These are phyloP conservation scores for Cyclotella cryptica DNA, from an alignment of 108 stramenopile species.

Conservation along the genomic window DNA sequence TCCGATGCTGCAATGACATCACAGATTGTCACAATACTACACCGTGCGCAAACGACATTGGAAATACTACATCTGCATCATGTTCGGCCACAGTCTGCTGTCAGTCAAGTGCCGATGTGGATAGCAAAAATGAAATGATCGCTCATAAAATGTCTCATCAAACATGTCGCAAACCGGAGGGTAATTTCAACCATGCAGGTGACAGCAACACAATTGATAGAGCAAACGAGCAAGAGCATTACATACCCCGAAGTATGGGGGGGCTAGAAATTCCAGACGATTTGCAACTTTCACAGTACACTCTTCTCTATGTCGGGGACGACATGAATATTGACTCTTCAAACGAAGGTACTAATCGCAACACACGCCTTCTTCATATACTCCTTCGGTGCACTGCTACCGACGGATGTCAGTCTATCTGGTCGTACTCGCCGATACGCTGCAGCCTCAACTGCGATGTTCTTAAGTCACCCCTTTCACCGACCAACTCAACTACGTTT, in stretches of 20 bases:
- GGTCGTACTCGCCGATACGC: constrained; percentile 74
- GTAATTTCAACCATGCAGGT: background rate
- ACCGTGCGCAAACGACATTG: background rate
- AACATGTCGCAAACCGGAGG: background rate
- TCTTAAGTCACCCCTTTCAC: constrained; percentile 44
- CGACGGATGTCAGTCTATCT: constrained; percentile 54
- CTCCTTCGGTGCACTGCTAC: constrained; percentile 59
- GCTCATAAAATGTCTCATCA: no score
- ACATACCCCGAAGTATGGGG: constrained; percentile 64
- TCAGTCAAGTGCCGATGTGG: background rate
- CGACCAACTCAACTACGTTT: constrained; percentile 38
- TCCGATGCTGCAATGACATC: background rate
- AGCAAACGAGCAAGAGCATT: constrained; percentile 9
- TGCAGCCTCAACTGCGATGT: constrained; percentile 37
- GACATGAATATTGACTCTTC: constrained; percentile 46
- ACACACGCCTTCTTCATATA: constrained; percentile 55
- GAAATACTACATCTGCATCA: background rate
- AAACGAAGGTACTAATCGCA: constrained; percentile 7
- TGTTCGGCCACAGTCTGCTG: constrained; percentile 5
- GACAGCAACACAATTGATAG: background rate
- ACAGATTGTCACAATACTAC: background rate
- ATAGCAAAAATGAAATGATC: background rate
- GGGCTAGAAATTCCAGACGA: constrained; percentile 81
- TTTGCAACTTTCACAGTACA: constrained; percentile 60
- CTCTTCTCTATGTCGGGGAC: constrained; percentile 81